Percentiles rank a stretch among this genome's conserved stretches.
These are phyloP conservation scores for Glebionis coronaria DNA, from an alignment of 129 eudicot species.

Conservation along the genomic window DNA sequence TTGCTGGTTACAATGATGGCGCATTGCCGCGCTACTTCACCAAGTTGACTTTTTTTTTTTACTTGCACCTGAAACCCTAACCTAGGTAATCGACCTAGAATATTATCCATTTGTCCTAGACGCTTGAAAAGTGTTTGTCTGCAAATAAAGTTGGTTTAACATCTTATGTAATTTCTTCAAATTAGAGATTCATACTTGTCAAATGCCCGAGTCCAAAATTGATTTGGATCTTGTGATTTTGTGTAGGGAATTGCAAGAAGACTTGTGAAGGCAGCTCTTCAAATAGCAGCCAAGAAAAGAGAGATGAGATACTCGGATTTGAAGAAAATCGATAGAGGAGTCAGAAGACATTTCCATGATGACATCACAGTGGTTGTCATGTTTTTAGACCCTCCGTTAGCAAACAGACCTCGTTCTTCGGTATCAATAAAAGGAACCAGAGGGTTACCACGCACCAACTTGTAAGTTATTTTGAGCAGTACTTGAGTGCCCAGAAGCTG, in stretches of 20 bases:
- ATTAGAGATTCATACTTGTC: not conserved
- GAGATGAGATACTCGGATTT: slow-evolving; percentile 96
- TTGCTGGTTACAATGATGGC: too few species aligned
- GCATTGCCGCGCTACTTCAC: too few species aligned
- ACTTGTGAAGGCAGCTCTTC: slow-evolving; percentile 78
- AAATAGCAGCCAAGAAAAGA: slow-evolving; percentile 83
- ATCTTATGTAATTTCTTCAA: not conserved
- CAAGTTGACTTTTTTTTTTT: too few species aligned
- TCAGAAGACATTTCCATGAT: slow-evolving; percentile 96
- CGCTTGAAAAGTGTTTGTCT: too few species aligned
- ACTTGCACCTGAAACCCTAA: too few species aligned
- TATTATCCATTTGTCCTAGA: too few species aligned
- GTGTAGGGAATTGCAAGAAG: slow-evolving; percentile 78
- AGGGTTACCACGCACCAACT: slow-evolving; percentile 33
- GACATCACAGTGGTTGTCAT: slow-evolving; percentile 85
- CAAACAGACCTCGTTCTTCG: slow-evolving; percentile 30
- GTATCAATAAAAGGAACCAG: slow-evolving; percentile 57
- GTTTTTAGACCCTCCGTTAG: slow-evolving; percentile 54
- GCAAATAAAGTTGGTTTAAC: not conserved
- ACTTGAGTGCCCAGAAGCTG: not conserved
- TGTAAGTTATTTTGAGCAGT: slow-evolving; percentile 4
- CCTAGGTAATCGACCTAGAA: too few species aligned
- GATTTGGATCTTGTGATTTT: not conserved
- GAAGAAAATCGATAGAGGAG: slow-evolving; percentile 90
- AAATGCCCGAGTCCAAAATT: not conserved